Evolutionary conservation across 2,329 filamentous ascomycete genomes (phyloP), one percentile per base, ranked within the genome.

Genomic region (Apiospora koreana): DNA sequence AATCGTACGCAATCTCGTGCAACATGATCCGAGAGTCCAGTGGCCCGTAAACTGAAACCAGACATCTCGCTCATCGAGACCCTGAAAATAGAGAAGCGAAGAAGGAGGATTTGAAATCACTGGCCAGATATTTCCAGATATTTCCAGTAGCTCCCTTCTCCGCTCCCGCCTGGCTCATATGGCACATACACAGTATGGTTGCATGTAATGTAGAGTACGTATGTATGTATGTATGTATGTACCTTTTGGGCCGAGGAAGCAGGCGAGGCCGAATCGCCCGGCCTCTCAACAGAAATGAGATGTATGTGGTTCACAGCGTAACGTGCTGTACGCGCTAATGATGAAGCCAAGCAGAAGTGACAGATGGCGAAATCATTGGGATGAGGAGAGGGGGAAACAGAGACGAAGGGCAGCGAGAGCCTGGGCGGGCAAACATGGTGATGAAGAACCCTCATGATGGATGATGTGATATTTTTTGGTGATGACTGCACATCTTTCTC

Each of bases 351-450:
- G 70, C 70, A 73, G 73, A n/a, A n/a, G 67, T 72, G 68, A 72
- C 68, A 71, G 67, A 69, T 72, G 70, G 74, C 67, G 43, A 69
- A 45, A 71, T 46, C 68, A 42, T 70, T 73, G 68, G 21, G 21
- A 14, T 58, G 50, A 4, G 28, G 9, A 28, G 18, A 10, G 46
- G 46, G 12, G 10, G 23, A 25, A 4, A 31, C 8, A 3, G 50
- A 21, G 8, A 28, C 12, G 50, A 21, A 14, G 8, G 2, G 14
- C 10, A 23, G 23, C 35, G 23, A 23, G 14, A 35, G 43, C 66
- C 65, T 41, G 70, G 74, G 72, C 41, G 70, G 74, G 73, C 74
- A 76, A 76, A 75, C 74, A 74, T 68, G 70, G 71, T 68, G 54
- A 71, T 70, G 68, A n/a, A 58, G 28, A 21, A n/a, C 14, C 14